A percentile compares a stretch with the other conserved stretches of the same genome.
phyloP scores from a whole-genome alignment of 176 grass and related monocot species.

The Urochloa ruziziensis region DNA sequence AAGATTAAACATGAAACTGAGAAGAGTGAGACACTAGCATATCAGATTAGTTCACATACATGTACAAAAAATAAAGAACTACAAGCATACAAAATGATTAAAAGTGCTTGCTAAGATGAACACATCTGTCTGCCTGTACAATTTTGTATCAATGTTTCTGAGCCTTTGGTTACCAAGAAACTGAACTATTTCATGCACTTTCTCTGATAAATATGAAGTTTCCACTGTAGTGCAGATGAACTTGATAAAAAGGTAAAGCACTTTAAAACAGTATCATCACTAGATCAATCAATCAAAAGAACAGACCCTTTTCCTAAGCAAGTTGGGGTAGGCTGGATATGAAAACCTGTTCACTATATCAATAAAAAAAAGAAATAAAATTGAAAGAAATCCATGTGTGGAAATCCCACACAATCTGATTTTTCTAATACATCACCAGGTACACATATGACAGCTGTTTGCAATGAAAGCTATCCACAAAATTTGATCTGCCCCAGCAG shows the following conservation, averaged over 20 bases:
- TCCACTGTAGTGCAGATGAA: not conserved
- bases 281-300: not conserved
- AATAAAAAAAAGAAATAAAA: not conserved
- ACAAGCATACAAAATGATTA: not conserved
- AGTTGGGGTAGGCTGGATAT: not conserved
- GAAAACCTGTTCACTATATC: not conserved
- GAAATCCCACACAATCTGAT: not conserved
- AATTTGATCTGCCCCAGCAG: not conserved
- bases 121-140: not conserved
- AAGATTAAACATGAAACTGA: not conserved
- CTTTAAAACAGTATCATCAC: not conserved
- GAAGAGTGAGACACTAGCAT: not conserved
- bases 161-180: not conserved
- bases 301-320: not conserved
- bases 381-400: not conserved
- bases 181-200: not conserved
- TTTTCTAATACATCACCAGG: not conserved
- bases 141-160: not conserved
- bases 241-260: not conserved
- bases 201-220: not conserved
- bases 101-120: not conserved
- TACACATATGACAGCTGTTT: not conserved
- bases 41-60: not conserved
- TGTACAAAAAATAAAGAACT: slow-evolving; percentile 13
- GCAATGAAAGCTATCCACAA: not conserved